A percentile compares a stretch with the other conserved stretches of the same genome.
These are phyloP conservation scores for Debaryomyces singareniensis DNA, from an alignment of 1,139 yeast genomes.

Conservation along the genomic window DNA sequence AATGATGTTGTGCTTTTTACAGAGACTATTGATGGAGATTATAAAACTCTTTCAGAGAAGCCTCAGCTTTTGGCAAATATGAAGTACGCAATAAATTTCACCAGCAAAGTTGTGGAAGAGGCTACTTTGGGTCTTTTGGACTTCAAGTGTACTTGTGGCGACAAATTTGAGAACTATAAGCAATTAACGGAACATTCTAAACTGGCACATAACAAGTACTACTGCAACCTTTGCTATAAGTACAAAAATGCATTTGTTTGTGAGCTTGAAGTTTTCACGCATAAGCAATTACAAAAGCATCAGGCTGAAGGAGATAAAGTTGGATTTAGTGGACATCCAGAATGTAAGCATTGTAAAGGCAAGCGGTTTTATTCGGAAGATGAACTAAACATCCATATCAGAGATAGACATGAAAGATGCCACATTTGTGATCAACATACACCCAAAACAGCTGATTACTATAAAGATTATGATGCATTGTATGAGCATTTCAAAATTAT, in stretches of 20 bases:
- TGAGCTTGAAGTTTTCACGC: conserved; percentile 61
- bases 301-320: conserved; percentile 58
- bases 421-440: conserved; percentile 76
- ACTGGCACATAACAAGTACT: conserved; percentile 50
- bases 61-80: conserved; percentile 32
- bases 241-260: conserved; percentile 71
- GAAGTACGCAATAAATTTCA: conserved; percentile 47
- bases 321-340: conserved; percentile 88
- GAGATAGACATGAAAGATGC: conserved; percentile 84
- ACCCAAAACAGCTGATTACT: conserved; percentile 68
- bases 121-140: conserved; percentile 48
- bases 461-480: conserved; percentile 65
- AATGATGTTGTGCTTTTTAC: conserved; percentile 56
- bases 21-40: conserved; percentile 30
- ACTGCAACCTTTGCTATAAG: conserved; percentile 71
- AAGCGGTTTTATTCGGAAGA: conserved; percentile 83
- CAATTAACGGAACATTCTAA: conserved; percentile 61
- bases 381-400: conserved; percentile 74
- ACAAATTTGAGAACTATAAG: conserved; percentile 42
- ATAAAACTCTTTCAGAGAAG: conserved; percentile 24
- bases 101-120: conserved; percentile 33
- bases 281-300: conserved; percentile 62
- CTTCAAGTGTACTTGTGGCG: conserved; percentile 54
- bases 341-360: conserved; percentile 74
- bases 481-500: conserved; percentile 65